phyloP scores from a whole-genome alignment of 1,139 yeast species.

The Lizanozyma gosingica region DNA sequence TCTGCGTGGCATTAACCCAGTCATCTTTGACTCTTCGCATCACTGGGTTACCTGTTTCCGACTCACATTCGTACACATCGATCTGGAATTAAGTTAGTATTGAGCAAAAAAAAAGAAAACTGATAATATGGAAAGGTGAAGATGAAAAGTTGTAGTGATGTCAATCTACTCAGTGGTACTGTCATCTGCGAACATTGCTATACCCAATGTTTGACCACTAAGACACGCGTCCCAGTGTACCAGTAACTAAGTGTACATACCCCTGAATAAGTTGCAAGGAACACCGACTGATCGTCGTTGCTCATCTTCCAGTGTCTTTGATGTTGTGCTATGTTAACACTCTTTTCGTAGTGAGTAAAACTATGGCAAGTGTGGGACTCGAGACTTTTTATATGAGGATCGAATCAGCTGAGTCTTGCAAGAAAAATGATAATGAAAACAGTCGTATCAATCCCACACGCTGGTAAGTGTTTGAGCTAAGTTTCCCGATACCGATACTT shows the following conservation, averaged over 20 bases:
- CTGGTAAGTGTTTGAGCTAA: neutral
- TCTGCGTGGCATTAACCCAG: constrained; percentile 98
- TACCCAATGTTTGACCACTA: no score
- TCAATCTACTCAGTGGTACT: no score
- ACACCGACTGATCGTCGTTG: neutral
- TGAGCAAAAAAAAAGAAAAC: constrained; percentile 11
- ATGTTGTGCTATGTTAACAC: no score
- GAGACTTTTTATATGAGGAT: no score
- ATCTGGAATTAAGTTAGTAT: constrained; percentile 82
- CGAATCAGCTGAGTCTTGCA: no score
- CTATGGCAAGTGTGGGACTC: no score
- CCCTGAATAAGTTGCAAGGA: neutral
- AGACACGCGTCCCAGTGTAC: no score
- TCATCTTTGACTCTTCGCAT: constrained; percentile 89
- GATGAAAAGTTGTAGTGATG: no score
- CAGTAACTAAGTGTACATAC: neutral
- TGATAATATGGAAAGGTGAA: neutral
- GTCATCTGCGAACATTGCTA: no score
- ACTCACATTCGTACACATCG: constrained; percentile 80
- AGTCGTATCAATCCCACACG: neutral
- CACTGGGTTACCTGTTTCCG: constrained; percentile 67
- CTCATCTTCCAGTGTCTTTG: neutral
- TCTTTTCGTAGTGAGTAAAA: no score
- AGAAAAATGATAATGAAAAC: no score
- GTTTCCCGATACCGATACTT: neutral